phyloP scores from a whole-genome alignment of 257 asterid genomes.

The Hygrophila difformis region DNA sequence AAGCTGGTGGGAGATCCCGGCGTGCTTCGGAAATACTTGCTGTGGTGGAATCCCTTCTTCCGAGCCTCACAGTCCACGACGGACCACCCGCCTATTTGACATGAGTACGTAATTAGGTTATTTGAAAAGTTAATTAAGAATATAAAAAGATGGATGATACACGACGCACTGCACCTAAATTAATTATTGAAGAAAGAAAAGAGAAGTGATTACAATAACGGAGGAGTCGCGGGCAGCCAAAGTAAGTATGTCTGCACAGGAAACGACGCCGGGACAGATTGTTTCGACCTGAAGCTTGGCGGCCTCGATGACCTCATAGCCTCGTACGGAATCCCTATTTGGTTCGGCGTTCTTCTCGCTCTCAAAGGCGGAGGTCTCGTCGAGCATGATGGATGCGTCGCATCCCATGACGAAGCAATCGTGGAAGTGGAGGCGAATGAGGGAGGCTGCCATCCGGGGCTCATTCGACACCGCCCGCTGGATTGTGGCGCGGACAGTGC shows the following conservation, averaged over 20 bases:
- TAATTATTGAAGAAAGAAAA: too few relatives aligned
- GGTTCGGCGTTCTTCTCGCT: slow-evolving; percentile 34
- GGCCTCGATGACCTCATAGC: slow-evolving; percentile 32
- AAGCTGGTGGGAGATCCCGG: slow-evolving; percentile 27
- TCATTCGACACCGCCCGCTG: slow-evolving; percentile 22
- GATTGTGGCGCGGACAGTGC: slow-evolving; percentile 24
- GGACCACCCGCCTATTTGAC: slow-evolving; percentile 42
- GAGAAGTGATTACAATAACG: slow-evolving; percentile 16
- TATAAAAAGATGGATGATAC: too few relatives aligned
- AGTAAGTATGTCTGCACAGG: slow-evolving; percentile 42
- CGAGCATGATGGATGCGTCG: slow-evolving; percentile 36
- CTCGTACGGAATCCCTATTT: slow-evolving; percentile 24
- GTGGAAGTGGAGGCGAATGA: slow-evolving; percentile 43
- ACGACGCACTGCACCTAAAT: too few relatives aligned
- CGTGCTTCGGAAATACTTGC: slow-evolving; percentile 25
- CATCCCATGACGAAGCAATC: slow-evolving; percentile 47
- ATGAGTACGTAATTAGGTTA: too few relatives aligned
- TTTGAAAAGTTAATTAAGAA: too few relatives aligned
- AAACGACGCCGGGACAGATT: slow-evolving; percentile 37
- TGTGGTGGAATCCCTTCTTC: slow-evolving; percentile 44
- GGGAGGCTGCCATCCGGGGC: slow-evolving; percentile 39
- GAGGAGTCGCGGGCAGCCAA: slow-evolving; percentile 42
- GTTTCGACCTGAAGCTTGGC: slow-evolving; percentile 34
- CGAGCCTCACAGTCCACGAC: slow-evolving; percentile 33
- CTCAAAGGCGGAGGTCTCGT: slow-evolving; percentile 22